Conservation (phyloP, 805 yeast genomes). For the Zygosaccharomyces siamensis region DNA sequence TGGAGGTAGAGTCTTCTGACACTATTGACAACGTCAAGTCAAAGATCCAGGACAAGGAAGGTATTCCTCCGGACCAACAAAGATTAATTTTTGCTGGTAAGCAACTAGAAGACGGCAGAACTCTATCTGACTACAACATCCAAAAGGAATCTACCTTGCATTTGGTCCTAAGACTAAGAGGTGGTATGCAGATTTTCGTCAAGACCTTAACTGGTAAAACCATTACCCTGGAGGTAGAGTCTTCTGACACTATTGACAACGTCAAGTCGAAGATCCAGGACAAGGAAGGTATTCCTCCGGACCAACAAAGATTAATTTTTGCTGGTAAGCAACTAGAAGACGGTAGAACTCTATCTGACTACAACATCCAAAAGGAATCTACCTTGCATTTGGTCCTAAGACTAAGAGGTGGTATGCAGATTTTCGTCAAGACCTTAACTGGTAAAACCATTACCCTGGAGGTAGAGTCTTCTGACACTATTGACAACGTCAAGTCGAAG, state of each 20-base stretch:
- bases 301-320: conserved; percentile 90
- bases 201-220: conserved; percentile 89
- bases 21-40: conserved; percentile 88
- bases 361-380: conserved; percentile 94
- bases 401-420: conserved; percentile 88
- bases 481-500: conserved; percentile 84
- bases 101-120: conserved; percentile 65
- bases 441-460: conserved; percentile 96
- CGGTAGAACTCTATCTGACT: conserved; percentile 90
- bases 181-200: conserved; percentile 84
- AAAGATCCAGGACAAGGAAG: conserved; percentile 63
- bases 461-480: conserved; percentile 92
- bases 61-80: conserved; percentile 67
- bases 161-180: conserved; percentile 67
- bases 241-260: conserved; percentile 92
- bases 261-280: conserved; percentile 94
- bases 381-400: conserved; percentile 79
- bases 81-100: conserved; percentile 65
- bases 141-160: conserved; percentile 66
- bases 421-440: conserved; percentile 94
- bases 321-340: conserved; percentile 97
- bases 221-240: conserved; percentile 79
- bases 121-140: conserved; percentile 65
- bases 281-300: conserved; percentile 96
- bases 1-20: conserved; percentile 90